Evolutionary conservation across 768 basidiomycete genomes (phyloP), one percentile per base, ranked within the genome.

Genomic region (Grammothele lineata): DNA sequence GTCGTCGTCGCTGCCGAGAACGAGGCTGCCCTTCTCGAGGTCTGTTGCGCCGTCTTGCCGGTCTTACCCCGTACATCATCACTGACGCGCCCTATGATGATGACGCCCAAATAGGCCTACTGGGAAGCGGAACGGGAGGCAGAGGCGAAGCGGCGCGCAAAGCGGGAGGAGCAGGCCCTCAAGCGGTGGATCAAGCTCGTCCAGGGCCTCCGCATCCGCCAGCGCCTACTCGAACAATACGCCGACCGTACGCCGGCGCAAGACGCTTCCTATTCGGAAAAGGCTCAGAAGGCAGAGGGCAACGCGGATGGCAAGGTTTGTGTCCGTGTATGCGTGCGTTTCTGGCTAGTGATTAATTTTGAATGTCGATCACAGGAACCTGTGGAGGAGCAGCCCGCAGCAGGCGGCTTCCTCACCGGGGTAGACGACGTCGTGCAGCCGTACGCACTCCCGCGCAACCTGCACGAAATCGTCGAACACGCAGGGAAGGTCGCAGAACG

Each of bases 101-200:
- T 38, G 37, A 38, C 21, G 18, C 25, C 7, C 17, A n/a, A 48
- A 23, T 51, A 96, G 92, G 93, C 92, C 1, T 97, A 85, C 57
- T 81, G 80, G 77, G 87, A 86, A 64, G 78, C 85, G 10, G 87
- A 90, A 58, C 80, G 82, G 53, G 78, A 81, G 21, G 85, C 84
- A 4, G 81, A 85, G 48, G 83, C 89, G 63, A 90, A 82, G 57
- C 86, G 86, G 37, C 76, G 77, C 19, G 70, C 70, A 9, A 94
- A 92, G 66, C 78, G 76, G 47, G 77, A 87, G 55, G 92, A 92
- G 42, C 79, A 83, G 27, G 85, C 83, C 0, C 66, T 95, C 53
- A 94, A 92, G 64, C 81, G 85, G 18, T 99, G 95, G 95, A 78
- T 73, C 43, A 82, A 85, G 47, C 77, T 99, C 34, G 75, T 99